Evolutionary conservation across 192 early-diverging fungal species (phyloP).

Genomic region (Martensiomyces pterosporus): DNA sequence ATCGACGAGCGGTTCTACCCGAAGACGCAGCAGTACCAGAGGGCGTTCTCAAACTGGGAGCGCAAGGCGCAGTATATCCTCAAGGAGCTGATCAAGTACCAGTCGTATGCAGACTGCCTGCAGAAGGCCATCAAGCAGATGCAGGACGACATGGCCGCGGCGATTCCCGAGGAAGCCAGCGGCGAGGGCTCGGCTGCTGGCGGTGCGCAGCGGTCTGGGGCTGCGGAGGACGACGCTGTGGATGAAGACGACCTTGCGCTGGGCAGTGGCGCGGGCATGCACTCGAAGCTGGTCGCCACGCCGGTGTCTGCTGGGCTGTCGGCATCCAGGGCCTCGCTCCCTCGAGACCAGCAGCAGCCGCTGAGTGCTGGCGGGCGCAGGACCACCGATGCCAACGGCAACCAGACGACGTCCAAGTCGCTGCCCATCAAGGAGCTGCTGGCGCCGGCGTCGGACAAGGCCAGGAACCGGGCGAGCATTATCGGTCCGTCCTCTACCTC

Average conservation of each 20-base stretch:
- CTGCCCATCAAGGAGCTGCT: constrained; percentile 50
- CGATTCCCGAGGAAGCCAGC: constrained; percentile 38
- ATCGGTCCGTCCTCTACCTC: no score
- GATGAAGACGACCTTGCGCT: background rate
- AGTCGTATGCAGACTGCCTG: constrained; percentile 71
- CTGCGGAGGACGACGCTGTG: background rate
- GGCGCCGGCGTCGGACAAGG: constrained; percentile 44
- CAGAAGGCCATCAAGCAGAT: constrained; percentile 59
- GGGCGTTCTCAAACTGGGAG: constrained; percentile 78
- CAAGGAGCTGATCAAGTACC: constrained; percentile 80
- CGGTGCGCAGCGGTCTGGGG: no score
- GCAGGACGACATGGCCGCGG: constrained; percentile 39
- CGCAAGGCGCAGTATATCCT: constrained; percentile 69
- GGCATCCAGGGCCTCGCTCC: constrained; percentile 27
- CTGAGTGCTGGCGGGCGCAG: constrained; percentile 7
- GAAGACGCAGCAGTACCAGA: constrained; percentile 56
- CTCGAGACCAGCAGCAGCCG: no score
- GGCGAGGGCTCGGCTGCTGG: no score
- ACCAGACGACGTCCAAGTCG: constrained; percentile 37
- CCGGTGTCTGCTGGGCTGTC: constrained; percentile 9
- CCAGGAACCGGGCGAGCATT: constrained; percentile 38
- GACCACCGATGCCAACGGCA: constrained; percentile 22
- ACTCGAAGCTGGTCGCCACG: background rate
- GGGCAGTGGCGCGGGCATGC: constrained; percentile 1
- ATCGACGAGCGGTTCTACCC: constrained; percentile 56